Evolutionary conservation across 1,139 yeast species (phyloP), one percentile per base, ranked within the genome.

Genomic region (Debaryomycetaceae sp.): DNA sequence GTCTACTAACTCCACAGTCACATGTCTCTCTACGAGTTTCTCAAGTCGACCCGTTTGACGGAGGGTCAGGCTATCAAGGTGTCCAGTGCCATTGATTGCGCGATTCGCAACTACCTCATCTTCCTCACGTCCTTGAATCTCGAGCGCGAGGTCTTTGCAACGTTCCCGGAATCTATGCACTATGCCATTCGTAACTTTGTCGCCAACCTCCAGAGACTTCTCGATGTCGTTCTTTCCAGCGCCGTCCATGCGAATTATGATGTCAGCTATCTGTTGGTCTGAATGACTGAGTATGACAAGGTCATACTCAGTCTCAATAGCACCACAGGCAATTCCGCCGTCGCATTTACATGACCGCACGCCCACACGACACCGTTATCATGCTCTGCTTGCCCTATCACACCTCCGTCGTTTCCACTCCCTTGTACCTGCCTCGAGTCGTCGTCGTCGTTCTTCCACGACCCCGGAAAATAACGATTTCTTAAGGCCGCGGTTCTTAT

Each of bases 401-500:
- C n/a, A n/a, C n/a, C n/a, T n/a, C n/a, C n/a, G 4, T 11, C 11
- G 11, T 2, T 22, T 22, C 26, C 4, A 22, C 26, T 11, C 11
- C 26, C 4, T 8, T 31, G 15, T 7, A n/a, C 17, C n/a, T 6
- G 33, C n/a, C 17, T 15, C 32, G 13, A 9, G 2, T 3, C 26
- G 11, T 22, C 26, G 26, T 11, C 11, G 11, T 8, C 4, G 26
- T 11, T 11, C 26, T 11, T 8, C 17, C n/a, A n/a, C 33, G 17
- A 5, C 33, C 5, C 18, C 18, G 17, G 17, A 18, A 31, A 16
- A 14, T 16, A 4, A 17, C 19, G 4, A n/a, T 9, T 8, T 16
- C 31, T 14, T 17, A 31, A 24, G 35, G 39, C 39, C 39, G 39
- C 39, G 39, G 35, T 22, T 32, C 31, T 31, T 17, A 34, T 30